Evolutionary conservation across 305 asterid species (phyloP).

Genomic region (Fraxinus xanthoxyloides): DNA sequence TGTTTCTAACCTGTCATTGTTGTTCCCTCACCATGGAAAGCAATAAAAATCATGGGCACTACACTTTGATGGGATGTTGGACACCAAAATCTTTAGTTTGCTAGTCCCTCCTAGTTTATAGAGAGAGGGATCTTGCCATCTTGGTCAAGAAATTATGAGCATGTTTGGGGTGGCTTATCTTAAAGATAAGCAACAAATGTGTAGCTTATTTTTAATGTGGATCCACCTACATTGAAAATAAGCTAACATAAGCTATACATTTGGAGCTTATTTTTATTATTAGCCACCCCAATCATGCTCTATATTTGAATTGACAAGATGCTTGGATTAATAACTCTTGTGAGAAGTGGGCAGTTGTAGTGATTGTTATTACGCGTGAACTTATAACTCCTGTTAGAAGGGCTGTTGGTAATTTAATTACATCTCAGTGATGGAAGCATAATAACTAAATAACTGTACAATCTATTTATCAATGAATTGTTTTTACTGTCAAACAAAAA

Average conservation of each 20-base stretch:
- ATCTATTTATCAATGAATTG: neutral
- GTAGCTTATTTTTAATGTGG: neutral
- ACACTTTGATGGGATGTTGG: neutral
- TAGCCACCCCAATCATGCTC: neutral
- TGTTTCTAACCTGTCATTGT: neutral
- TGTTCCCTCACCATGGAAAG: neutral
- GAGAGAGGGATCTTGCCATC: neutral
- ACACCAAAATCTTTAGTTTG: neutral
- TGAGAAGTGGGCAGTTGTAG: neutral
- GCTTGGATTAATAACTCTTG: neutral
- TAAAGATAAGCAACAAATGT: neutral
- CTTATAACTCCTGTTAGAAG: neutral
- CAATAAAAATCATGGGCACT: neutral
- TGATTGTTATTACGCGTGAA: neutral
- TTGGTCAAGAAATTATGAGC: neutral
- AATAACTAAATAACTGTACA: neutral
- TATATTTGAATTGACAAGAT: neutral
- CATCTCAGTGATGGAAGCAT: neutral
- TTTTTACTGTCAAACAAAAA: neutral
- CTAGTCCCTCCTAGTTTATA: neutral
- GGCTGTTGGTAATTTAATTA: neutral
- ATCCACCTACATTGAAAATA: neutral
- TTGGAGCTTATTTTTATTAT: neutral
- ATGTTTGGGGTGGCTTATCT: neutral
- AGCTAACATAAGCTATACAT: neutral